A percentile compares a stretch with the other conserved stretches of the same genome.
These are phyloP conservation scores for Phytophthora fragariaefolia DNA, from an alignment of 352 stramenopile species.

Conservation along the genomic window DNA sequence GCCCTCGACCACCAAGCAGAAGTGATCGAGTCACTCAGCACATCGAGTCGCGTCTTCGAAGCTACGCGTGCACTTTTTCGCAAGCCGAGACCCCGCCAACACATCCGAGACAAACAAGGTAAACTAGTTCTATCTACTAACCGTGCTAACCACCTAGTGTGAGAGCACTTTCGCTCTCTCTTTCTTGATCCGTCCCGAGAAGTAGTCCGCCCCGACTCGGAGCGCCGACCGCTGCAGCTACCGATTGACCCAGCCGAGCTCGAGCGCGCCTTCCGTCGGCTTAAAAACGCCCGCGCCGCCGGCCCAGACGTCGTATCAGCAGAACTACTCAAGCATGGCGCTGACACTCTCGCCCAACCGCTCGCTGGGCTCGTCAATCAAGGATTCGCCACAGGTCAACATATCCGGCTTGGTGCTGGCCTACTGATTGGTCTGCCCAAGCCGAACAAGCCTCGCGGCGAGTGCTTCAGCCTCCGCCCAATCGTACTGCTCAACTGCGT, in stretches of 20 bases:
- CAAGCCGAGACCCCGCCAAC: too few relatives aligned
- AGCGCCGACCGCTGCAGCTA: neutral
- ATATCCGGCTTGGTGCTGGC: neutral
- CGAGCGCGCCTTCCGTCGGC: neutral
- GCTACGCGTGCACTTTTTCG: too few relatives aligned
- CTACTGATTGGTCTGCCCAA: neutral
- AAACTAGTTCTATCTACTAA: neutral
- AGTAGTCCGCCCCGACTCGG: neutral
- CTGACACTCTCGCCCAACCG: neutral
- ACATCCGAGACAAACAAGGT: neutral
- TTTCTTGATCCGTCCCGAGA: too few relatives aligned
- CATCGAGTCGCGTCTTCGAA: too few relatives aligned
- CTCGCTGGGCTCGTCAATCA: neutral
- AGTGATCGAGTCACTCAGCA: too few relatives aligned
- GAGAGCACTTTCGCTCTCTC: neutral
- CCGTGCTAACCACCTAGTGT: neutral
- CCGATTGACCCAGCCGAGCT: neutral
- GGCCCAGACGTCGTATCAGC: neutral
- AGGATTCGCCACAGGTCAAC: neutral
- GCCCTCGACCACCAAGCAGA: too few relatives aligned
- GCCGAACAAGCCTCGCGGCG: slow-evolving; percentile 1
- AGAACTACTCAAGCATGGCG: neutral
- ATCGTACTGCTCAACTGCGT: slow-evolving; percentile 10
- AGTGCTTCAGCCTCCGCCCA: slow-evolving; percentile 4
- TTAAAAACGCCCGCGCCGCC: neutral